Percentiles rank a stretch among this genome's conserved stretches.
Conservation (phyloP, 768 basidiomycete species). For the Termitomyces sp. region DNA sequence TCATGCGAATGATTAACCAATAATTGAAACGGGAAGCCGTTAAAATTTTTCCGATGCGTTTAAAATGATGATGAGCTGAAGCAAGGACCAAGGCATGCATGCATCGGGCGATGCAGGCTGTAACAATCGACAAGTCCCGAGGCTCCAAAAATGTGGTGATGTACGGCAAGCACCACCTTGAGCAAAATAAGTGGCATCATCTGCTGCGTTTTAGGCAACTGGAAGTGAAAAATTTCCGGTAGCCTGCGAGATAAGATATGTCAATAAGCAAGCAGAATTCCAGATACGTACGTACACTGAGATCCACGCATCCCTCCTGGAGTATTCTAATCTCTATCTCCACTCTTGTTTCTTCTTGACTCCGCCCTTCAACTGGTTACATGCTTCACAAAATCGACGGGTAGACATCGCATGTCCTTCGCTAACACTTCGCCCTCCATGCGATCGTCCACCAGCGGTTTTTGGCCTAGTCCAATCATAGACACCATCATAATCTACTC, state of each 20-base stretch:
- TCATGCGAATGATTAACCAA: background rate
- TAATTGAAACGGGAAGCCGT: background rate
- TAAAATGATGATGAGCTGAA: background rate
- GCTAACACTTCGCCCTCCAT: constrained; percentile 15
- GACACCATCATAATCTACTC: constrained; percentile 47
- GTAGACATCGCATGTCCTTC: constrained; percentile 12
- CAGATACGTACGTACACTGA: constrained; percentile 3
- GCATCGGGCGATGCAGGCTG: background rate
- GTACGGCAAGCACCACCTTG: background rate
- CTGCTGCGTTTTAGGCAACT: background rate
- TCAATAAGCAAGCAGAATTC: background rate
- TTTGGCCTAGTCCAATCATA: constrained; percentile 35
- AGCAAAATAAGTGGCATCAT: background rate
- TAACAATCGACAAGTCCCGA: background rate
- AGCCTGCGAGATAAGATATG: background rate
- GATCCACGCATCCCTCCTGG: background rate
- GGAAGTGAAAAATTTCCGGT: background rate
- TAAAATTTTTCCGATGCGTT: background rate
- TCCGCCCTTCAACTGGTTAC: constrained; percentile 25
- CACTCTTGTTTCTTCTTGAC: constrained; percentile 9
- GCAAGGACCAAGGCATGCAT: background rate
- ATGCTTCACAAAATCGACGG: constrained; percentile 33
- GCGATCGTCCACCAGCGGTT: constrained; percentile 11
- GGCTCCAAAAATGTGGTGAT: background rate
- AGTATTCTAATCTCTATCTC: constrained; percentile 6